phyloP scores from a whole-genome alignment of 1,284 basidiomycete species.

The Apiotrichum montevideense region DNA sequence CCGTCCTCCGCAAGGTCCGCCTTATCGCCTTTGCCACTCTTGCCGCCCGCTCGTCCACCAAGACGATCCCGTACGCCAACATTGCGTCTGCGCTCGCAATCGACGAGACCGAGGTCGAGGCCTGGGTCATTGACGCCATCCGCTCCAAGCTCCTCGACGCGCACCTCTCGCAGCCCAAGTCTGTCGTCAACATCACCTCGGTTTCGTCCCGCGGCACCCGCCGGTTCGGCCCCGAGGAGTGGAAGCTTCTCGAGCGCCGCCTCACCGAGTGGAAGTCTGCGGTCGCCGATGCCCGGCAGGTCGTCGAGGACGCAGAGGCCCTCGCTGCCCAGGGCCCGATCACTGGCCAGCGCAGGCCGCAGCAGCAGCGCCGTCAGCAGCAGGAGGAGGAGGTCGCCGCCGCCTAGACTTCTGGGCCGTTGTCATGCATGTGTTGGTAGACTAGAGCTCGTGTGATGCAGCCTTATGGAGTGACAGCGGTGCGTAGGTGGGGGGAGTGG shows the following conservation, averaged over 20 bases:
- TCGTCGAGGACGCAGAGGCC: conserved; percentile 42
- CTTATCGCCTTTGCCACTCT: conserved; percentile 73
- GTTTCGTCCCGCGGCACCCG: conserved; percentile 59
- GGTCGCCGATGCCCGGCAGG: conserved; percentile 37
- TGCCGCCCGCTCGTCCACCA: conserved; percentile 67
- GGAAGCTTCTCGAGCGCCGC: conserved; percentile 73
- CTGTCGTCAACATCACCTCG: conserved; percentile 67
- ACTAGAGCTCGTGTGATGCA: background rate
- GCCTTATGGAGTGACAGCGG: background rate
- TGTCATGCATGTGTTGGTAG: conserved; percentile 5
- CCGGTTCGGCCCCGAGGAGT: conserved; percentile 70
- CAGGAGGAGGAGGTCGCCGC: conserved; percentile 18
- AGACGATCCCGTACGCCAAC: conserved; percentile 66
- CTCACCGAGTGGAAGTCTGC: conserved; percentile 67
- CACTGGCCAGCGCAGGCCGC: conserved; percentile 21
- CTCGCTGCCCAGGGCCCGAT: conserved; percentile 28
- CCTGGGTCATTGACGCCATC: conserved; percentile 88
- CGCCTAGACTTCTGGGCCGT: conserved; percentile 1
- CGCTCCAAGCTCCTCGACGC: conserved; percentile 73
- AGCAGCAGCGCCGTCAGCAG: conserved; percentile 19
- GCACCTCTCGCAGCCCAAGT: conserved; percentile 75
- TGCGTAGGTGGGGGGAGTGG: background rate
- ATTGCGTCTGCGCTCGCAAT: conserved; percentile 67
- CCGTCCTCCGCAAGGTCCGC: conserved; percentile 73
- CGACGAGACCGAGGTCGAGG: conserved; percentile 66